Evolutionary conservation across 2,329 filamentous ascomycete species (phyloP), one percentile per base, ranked within the genome.

Genomic region (Teratosphaeria epicoccoides): DNA sequence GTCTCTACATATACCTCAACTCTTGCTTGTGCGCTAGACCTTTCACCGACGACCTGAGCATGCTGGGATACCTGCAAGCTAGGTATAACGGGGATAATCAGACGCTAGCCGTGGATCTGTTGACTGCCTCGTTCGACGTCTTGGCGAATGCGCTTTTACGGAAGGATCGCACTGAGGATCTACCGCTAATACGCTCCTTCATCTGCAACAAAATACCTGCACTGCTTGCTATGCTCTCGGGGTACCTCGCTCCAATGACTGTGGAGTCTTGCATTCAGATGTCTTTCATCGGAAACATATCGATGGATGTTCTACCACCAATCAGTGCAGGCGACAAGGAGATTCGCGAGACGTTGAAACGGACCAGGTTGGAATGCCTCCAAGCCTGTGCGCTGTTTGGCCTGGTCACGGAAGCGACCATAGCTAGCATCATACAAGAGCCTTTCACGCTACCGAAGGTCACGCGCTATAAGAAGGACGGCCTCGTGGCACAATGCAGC

Each of bases 301-400:
- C 85, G 51, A 84, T 85, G 57, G 81, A 82, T 4, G 80, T 82
- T 0, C 76, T 84, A 50, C 82, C 82, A 10, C 79, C 80, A 47
- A 77, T 82, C 60, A 83, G 84, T 53, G 76, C 80, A 49, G 79
- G 81, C 22, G 70, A 72, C 22, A 75, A 75, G 65, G 71, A 71
- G 28, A 72, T 68, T 11, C 80, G 76, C 49, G 79, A 77, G 49
- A 74, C 78, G 33, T 72, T 85, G 2, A 79, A 81, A 24, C 79
- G 83, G 54, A 88, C 87, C 24, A 79, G 84, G 24, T 86, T 85
- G 70, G 74, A 96, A 55, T 97, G 97, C 59, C 80, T 95, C 40
- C 93, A 94, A 57, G 84, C 91, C 0, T 98, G 93, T 65, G 88
- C 87, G 50, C 76, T 96, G 37, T 90, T 97, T 66, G 82, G 83